A percentile compares a stretch with the other conserved stretches of the same genome.
Conservation (phyloP, 768 basidiomycete genomes). For the Russula sp. region DNA sequence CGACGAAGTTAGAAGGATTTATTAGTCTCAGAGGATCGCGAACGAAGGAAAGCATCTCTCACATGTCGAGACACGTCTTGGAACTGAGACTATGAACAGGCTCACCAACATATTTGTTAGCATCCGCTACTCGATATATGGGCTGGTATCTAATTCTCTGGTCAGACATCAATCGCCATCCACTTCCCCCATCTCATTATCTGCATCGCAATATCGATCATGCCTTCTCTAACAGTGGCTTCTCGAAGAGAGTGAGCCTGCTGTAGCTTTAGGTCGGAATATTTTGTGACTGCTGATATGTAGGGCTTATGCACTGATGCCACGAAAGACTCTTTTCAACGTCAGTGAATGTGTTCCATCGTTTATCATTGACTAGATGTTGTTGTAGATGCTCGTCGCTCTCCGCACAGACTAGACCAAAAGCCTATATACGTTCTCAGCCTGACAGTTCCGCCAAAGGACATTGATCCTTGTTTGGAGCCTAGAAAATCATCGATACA, state of each 20-base stretch:
- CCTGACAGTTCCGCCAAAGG: constrained; percentile 52
- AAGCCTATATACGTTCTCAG: constrained; percentile 81
- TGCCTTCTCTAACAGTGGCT: constrained; percentile 59
- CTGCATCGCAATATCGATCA: constrained; percentile 62
- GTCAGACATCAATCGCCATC: constrained; percentile 75
- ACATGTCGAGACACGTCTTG: neutral
- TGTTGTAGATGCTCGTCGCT: constrained; percentile 48
- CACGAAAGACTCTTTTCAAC: neutral
- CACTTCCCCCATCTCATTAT: constrained; percentile 49
- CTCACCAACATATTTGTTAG: constrained; percentile 85
- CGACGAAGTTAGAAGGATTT: constrained; percentile 67
- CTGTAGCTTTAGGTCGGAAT: constrained; percentile 17
- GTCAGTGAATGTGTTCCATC: constrained; percentile 1
- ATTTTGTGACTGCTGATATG: neutral
- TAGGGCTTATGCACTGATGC: constrained; percentile 14
- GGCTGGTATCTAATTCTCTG: constrained; percentile 8
- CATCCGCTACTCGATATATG: constrained; percentile 8
- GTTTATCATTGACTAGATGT: constrained; percentile 17
- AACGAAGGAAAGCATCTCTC: constrained; percentile 50
- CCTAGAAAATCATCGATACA: constrained; percentile 66
- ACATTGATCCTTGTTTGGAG: constrained; percentile 73
- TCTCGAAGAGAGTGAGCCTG: constrained; percentile 56
- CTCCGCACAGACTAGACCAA: constrained; percentile 73
- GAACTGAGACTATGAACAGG: constrained; percentile 35
- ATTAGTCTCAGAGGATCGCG: constrained; percentile 70